phyloP scores from a whole-genome alignment of 2,329 filamentous ascomycete genomes.

The Epichloe coenophiala region DNA sequence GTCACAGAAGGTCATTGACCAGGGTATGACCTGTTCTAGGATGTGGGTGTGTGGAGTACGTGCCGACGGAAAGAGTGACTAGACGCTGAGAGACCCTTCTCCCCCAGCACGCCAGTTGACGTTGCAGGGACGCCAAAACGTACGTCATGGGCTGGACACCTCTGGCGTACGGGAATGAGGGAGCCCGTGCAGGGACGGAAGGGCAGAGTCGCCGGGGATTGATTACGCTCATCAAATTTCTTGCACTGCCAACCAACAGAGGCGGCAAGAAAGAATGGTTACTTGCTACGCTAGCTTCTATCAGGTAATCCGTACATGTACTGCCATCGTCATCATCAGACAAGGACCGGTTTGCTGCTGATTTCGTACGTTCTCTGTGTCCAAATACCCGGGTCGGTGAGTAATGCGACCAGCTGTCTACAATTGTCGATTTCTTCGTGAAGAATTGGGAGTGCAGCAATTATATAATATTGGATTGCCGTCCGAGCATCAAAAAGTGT shows the following conservation, averaged over 20 bases:
- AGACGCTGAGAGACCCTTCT: neutral
- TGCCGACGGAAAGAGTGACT: neutral
- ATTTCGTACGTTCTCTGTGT: too few relatives aligned
- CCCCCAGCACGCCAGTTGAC: neutral
- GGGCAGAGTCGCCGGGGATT: neutral
- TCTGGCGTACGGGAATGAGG: neutral
- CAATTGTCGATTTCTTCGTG: too few relatives aligned
- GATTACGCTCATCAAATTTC: neutral
- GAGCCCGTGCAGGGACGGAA: neutral
- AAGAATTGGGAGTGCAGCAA: too few relatives aligned
- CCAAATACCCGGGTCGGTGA: too few relatives aligned
- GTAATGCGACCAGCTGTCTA: too few relatives aligned
- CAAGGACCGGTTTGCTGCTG: too few relatives aligned
- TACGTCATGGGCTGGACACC: neutral
- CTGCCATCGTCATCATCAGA: too few relatives aligned
- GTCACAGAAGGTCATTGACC: slow-evolving; percentile 6
- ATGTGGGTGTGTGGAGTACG: neutral
- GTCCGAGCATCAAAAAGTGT: too few relatives aligned
- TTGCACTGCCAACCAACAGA: neutral
- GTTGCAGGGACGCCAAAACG: neutral
- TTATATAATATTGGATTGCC: too few relatives aligned
- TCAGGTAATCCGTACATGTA: too few relatives aligned
- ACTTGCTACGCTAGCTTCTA: too few relatives aligned
- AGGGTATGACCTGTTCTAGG: slow-evolving; percentile 1
- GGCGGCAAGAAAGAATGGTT: too few relatives aligned